Evolutionary conservation across 2,329 filamentous ascomycete genomes (phyloP).

Genomic region (Ceratocystis variospora): DNA sequence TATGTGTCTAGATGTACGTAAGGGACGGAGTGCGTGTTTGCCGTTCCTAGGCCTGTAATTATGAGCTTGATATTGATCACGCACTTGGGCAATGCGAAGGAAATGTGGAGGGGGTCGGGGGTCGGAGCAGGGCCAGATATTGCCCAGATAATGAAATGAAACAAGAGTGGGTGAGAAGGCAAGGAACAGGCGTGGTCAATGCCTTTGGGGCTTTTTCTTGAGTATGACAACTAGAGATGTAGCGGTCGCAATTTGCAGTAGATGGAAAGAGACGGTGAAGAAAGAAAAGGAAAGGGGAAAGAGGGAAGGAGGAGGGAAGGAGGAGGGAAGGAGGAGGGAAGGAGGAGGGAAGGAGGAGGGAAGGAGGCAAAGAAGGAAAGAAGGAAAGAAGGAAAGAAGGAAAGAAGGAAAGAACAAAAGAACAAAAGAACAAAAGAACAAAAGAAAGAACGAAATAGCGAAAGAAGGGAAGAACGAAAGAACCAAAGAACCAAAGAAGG

Average conservation of each 20-base stretch:
- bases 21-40: neutral
- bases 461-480: neutral
- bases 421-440: neutral
- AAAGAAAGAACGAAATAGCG: neutral
- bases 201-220: neutral
- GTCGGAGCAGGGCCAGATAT: no score
- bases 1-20: neutral
- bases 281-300: no score
- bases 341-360: neutral
- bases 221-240: no score
- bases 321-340: neutral
- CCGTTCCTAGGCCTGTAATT: no score
- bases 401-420: neutral
- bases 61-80: neutral
- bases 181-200: constrained; percentile 4
- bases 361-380: no score
- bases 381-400: neutral
- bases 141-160: no score
- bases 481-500: neutral
- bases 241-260: no score
- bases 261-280: no score
- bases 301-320: neutral
- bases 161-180: neutral
- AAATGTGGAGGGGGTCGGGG: no score
- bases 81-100: neutral